Evolutionary conservation across 257 asterid genomes (phyloP).

Genomic region (Solanum chiquidenum): DNA sequence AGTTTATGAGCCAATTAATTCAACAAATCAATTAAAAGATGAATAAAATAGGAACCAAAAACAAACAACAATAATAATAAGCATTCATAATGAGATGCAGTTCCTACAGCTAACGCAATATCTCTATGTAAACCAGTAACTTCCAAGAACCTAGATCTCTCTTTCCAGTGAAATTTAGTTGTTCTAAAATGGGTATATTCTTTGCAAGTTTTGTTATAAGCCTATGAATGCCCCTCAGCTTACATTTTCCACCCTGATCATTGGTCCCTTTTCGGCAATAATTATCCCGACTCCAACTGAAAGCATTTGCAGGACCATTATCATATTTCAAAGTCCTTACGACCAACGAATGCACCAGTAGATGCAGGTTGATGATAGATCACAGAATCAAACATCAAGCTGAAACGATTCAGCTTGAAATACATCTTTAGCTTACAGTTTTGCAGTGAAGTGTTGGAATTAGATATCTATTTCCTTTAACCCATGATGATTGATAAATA

Average conservation of each 20-base stretch:
- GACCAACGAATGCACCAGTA: not conserved
- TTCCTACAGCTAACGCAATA: not conserved
- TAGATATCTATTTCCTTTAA: not conserved
- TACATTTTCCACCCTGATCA: not conserved
- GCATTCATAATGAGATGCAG: not conserved
- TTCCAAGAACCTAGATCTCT: not conserved
- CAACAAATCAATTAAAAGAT: not conserved
- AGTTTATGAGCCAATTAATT: not conserved
- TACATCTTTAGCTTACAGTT: not conserved
- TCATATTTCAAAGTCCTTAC: not conserved
- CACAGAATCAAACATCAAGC: not conserved
- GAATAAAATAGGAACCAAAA: not conserved
- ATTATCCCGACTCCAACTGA: not conserved
- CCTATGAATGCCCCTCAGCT: not conserved
- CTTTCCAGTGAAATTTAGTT: not conserved
- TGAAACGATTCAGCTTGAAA: not conserved
- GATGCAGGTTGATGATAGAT: not conserved
- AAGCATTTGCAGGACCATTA: not conserved
- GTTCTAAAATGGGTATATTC: not conserved
- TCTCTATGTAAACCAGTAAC: not conserved
- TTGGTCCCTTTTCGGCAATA: not conserved
- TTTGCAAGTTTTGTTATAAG: not conserved
- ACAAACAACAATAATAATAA: not conserved
- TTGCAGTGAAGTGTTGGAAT: not conserved
- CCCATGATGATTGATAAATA: not conserved